Conservation (phyloP, 1,284 basidiomycete genomes). For the Xerocomus minutiporus region DNA sequence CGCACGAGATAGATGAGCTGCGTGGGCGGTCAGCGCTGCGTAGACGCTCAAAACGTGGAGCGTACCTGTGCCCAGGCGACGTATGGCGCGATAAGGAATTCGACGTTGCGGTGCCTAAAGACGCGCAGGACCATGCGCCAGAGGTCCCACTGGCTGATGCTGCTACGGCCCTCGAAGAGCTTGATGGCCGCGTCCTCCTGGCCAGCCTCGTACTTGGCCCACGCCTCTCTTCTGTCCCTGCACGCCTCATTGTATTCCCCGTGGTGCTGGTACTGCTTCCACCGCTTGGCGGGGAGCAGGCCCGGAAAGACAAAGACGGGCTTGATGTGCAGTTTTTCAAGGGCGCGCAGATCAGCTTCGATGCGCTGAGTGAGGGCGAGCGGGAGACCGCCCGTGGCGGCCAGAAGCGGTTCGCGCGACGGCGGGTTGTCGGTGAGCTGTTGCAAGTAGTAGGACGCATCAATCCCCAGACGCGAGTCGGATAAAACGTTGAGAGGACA, state of each 20-base stretch:
- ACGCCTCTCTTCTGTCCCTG: conserved; percentile 75
- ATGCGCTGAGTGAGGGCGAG: conserved; percentile 82
- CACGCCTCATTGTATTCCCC: conserved; percentile 68
- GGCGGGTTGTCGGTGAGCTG: conserved; percentile 73
- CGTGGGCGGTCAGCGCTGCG: conserved; percentile 11
- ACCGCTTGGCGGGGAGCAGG: conserved; percentile 64
- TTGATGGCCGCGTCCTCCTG: conserved; percentile 83
- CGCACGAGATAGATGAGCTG: conserved; percentile 92
- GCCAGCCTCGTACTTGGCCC: conserved; percentile 86
- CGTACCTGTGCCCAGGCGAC: conserved; percentile 87
- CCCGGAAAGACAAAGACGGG: conserved; percentile 98
- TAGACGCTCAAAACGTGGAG: conserved; percentile 17
- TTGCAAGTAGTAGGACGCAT: conserved; percentile 88
- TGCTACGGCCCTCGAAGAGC: conserved; percentile 67
- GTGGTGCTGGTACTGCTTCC: conserved; percentile 51
- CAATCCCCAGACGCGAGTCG: conserved; percentile 94
- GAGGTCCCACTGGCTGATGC: conserved; percentile 78
- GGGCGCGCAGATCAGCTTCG: conserved; percentile 84
- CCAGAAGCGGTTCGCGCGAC: conserved; percentile 84
- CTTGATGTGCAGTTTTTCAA: conserved; percentile 91
- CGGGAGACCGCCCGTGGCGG: conserved; percentile 91
- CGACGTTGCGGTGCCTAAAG: conserved; percentile 92
- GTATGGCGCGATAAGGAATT: conserved; percentile 96
- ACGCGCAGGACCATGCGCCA: conserved; percentile 90
- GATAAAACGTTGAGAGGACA: conserved; percentile 80